Evolutionary conservation across 768 basidiomycete species (phyloP), one percentile per base, ranked within the genome.

Genomic region (Cystofilobasidium ferigula): DNA sequence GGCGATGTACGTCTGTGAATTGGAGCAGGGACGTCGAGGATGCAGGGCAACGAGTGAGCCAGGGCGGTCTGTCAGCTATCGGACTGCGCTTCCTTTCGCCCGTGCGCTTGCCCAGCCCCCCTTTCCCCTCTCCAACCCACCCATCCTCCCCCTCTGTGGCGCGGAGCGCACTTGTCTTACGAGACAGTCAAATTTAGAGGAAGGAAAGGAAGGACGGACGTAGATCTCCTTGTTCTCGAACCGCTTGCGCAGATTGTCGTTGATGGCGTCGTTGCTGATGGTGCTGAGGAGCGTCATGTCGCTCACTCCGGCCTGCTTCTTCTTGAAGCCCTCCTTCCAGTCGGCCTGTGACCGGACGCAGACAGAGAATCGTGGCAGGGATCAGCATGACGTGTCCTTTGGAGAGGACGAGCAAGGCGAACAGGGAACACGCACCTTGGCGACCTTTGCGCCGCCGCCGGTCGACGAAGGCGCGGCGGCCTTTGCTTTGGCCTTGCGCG

Each of bases 321-420:
- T 99, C 86, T 95, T 95, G 82, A 99, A 99, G 6, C 93, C 92
- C 74, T 98, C 94, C 78, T 94, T 94, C 94, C 94, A 99, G 76
- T 98, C 94, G 57, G 94, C 94, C 93, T 98, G 43, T 13, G 30
- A 26, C n/a, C 28, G 30, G 20, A 40, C 16, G 34, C 7, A n/a
- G 30, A 61, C 1, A 48, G 61, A 43, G 36, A 26, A 57, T 12
- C 26, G 60, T 2, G 16, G 36, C 2, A 36, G 20, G n/a, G n/a
- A n/a, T 58, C 57, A n/a, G 9, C 14, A 28, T 26, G 35, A 16
- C 18, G 20, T 59, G 7, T 9, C 18, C 5, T 28, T 18, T 12
- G 47, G 10, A n/a, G 5, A 48, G 47, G 47, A 43, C 43, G 30
- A 22, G 12, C 34, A 34, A 32, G 26, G 16, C 4, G 2, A 42